Evolutionary conservation across 495 filamentous ascomycete species (phyloP), one percentile per base, ranked within the genome.

Genomic region (Cladorrhinum samala): DNA sequence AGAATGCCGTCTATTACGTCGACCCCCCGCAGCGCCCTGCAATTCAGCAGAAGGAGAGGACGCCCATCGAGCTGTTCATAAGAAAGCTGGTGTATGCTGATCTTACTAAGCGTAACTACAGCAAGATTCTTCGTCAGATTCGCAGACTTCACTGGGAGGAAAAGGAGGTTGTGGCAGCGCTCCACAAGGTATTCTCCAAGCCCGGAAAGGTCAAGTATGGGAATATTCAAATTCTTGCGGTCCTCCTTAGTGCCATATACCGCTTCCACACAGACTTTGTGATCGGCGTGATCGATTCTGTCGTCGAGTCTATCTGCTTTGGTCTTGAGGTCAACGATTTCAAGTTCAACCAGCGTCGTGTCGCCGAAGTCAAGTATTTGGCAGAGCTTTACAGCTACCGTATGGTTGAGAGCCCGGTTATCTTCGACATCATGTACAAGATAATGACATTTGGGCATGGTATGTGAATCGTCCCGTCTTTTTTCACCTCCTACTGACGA

Each of bases 111-210:
- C 83, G 89, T 21, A 95, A 93, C 60, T 89, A 96, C 61, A 89
- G 89, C 55, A 94, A 90, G 72, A 83, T 94, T 20, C 76, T 96
- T 24, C 95, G 94, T 66, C 87, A 95, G 57, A 84, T 99, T 49
- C 86, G 93, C 39, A 92, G 94, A 57, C 81, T 99, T 17, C 91
- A 99, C 61, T 99, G 93, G 93, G 94, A 97, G 66, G 91, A 97
- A 62, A 74, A 76, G 42, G 89, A 96, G 67, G 84, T 95, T 43
- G 87, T 95, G 17, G 76, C 78, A 33, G 85, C 94, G 44, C 72
- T 99, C 18, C 86, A 89, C 65, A 95, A 91, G 66, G 82, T 96
- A 36, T 97, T 97, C 64, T 87, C 89, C 49, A 96, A 95, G 63
- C 91, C 95, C 14, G 89, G 89, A 27, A 97, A 96, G 68, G 87